These are phyloP conservation scores for Globisporangium lucens DNA, from an alignment of 352 stramenopile genomes.

Conservation along the genomic window DNA sequence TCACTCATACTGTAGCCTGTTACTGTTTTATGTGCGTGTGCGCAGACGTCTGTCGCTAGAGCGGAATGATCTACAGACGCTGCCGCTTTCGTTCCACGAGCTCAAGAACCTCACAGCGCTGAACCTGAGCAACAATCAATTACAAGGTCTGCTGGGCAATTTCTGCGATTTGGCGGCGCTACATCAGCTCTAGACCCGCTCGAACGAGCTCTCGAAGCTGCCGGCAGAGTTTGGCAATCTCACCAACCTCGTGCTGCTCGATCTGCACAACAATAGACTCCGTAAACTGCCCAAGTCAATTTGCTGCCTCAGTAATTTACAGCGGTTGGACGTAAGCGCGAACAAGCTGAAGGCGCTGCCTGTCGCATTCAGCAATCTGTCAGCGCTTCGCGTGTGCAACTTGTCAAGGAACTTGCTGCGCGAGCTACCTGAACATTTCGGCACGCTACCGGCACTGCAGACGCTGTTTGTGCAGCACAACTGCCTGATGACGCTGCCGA, in stretches of 20 bases:
- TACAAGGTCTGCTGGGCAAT: conserved; percentile 45
- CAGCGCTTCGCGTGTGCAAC: conserved; percentile 34
- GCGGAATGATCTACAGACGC: conserved; percentile 45
- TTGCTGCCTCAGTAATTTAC: conserved; percentile 33
- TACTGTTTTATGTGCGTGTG: not conserved
- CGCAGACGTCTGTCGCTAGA: conserved; percentile 46
- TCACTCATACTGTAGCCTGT: not conserved
- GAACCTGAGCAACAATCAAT: conserved; percentile 42
- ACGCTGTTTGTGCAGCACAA: conserved; percentile 40
- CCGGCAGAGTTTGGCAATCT: conserved; percentile 33
- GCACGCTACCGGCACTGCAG: conserved; percentile 24
- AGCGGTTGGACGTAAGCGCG: conserved; percentile 34
- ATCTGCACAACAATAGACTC: conserved; percentile 40
- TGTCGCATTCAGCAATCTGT: conserved; percentile 44
- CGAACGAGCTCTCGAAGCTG: conserved; percentile 13
- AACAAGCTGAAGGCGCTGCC: conserved; percentile 47
- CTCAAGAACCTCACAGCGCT: conserved; percentile 32
- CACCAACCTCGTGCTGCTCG: conserved; percentile 29
- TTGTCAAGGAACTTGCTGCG: conserved; percentile 33
- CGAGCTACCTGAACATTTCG: conserved; percentile 41
- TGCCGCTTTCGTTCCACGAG: conserved; percentile 55
- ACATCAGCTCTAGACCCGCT: conserved; percentile 35
- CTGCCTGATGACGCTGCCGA: conserved; percentile 35
- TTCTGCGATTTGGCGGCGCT: conserved; percentile 46
- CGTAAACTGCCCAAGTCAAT: conserved; percentile 46